These are phyloP conservation scores for Aspergillus brunneoviolaceus DNA, from an alignment of 2,329 filamentous ascomycete genomes.

Conservation along the genomic window DNA sequence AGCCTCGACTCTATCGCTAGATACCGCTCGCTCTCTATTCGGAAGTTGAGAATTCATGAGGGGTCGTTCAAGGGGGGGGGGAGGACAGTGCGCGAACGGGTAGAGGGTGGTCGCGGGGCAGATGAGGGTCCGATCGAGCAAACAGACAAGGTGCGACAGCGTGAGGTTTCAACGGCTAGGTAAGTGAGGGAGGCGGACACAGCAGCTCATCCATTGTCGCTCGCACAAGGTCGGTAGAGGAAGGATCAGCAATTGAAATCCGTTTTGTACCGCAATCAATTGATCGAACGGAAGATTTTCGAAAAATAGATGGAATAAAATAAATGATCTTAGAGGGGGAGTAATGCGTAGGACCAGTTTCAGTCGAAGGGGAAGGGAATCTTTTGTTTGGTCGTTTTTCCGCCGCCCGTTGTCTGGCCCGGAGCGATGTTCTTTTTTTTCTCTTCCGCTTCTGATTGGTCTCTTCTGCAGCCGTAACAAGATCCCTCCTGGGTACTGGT, in stretches of 20 bases:
- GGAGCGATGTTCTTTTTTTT: conserved; percentile 1
- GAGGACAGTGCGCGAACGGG: conserved; percentile 12
- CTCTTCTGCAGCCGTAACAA: conserved; percentile 5
- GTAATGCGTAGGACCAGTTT: neutral
- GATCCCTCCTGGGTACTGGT: neutral
- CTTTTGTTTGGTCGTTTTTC: neutral
- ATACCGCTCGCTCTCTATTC: conserved; percentile 30
- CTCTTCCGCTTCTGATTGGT: conserved; percentile 3
- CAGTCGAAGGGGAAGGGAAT: neutral
- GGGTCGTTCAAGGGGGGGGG: conserved; percentile 3
- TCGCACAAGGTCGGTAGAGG: conserved; percentile 11
- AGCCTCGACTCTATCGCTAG: conserved; percentile 34
- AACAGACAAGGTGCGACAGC: conserved; percentile 22
- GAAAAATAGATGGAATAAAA: neutral
- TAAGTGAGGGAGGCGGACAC: conserved; percentile 27
- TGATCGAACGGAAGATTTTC: neutral
- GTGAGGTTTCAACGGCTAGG: conserved; percentile 29
- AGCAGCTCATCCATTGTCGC: conserved; percentile 37
- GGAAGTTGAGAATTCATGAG: conserved; percentile 30
- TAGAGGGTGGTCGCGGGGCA: conserved; percentile 14
- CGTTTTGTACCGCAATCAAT: neutral
- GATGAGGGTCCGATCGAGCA: conserved; percentile 18
- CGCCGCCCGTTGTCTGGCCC: neutral
- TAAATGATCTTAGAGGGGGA: neutral
- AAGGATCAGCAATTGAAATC: conserved; percentile 1